These are phyloP conservation scores for Lactarius tabidus DNA, from an alignment of 768 basidiomycete species.

Conservation along the genomic window DNA sequence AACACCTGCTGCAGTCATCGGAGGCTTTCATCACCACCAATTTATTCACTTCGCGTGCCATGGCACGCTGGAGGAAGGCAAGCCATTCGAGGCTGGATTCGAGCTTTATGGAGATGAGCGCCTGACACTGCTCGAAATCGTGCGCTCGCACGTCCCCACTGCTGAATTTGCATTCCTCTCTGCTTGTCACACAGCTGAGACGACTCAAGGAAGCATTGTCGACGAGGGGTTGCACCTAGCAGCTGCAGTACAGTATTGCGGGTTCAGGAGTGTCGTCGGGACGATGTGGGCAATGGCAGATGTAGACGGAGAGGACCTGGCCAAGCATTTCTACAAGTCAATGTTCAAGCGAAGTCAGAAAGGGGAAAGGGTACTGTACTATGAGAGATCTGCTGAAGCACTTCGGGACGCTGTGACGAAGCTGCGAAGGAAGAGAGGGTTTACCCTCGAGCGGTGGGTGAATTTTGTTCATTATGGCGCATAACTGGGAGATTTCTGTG, in stretches of 20 bases:
- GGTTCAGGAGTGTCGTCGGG: not conserved
- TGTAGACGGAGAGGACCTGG: not conserved
- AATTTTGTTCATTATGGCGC: constrained; percentile 2
- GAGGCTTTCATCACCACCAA: not conserved
- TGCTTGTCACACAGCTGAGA: not conserved
- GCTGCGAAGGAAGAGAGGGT: not conserved
- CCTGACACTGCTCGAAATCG: not conserved
- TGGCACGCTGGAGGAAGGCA: not conserved
- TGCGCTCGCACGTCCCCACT: too few species aligned
- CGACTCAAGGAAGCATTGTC: not conserved
- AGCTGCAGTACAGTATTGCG: too few species aligned
- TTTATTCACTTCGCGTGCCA: constrained; percentile 6
- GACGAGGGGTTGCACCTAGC: not conserved
- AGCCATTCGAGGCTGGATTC: constrained; percentile 3
- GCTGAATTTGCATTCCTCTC: not conserved
- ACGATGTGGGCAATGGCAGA: constrained; percentile 2
- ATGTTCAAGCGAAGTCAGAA: not conserved
- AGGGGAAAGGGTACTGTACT: not conserved
- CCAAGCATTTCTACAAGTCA: not conserved
- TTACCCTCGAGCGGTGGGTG: not conserved
- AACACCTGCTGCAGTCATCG: not conserved
- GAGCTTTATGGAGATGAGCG: not conserved
- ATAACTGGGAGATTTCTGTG: too few species aligned
- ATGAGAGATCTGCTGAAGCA: not conserved
- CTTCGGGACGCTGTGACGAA: not conserved